phyloP scores from a whole-genome alignment of 2,329 filamentous ascomycete genomes.

The Phialophora macrospora region DNA sequence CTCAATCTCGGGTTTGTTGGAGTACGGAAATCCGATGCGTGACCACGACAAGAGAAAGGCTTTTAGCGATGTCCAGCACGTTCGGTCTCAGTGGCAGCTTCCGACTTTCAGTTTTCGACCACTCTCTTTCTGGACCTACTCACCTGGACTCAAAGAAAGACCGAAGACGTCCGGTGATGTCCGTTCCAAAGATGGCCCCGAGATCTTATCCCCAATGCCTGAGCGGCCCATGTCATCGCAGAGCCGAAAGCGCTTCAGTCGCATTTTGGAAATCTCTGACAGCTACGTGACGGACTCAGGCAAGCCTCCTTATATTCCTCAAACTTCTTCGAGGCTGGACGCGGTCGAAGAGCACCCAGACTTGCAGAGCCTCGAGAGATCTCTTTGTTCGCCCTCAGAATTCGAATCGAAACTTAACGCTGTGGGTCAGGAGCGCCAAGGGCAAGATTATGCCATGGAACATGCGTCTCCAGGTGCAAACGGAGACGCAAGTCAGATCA shows the following conservation, averaged over 20 bases:
- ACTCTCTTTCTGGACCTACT: slow-evolving; percentile 28
- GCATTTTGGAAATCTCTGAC: slow-evolving; percentile 41
- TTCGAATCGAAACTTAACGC: slow-evolving; percentile 3
- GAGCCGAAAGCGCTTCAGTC: slow-evolving; percentile 41
- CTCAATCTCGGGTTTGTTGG: slow-evolving; percentile 25
- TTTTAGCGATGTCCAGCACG: slow-evolving; percentile 4
- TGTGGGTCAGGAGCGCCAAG: slow-evolving; percentile 3
- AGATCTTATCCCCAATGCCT: slow-evolving; percentile 42
- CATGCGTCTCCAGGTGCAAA: slow-evolving; percentile 7
- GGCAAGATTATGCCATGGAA: neutral
- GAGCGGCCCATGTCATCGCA: slow-evolving; percentile 42
- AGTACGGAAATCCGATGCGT: slow-evolving; percentile 18
- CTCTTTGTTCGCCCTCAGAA: neutral
- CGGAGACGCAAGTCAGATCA: slow-evolving; percentile 20
- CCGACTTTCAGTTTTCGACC: slow-evolving; percentile 36
- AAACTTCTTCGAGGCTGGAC: slow-evolving; percentile 29
- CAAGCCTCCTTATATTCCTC: slow-evolving; percentile 14
- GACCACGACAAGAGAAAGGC: neutral
- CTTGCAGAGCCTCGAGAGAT: slow-evolving; percentile 12
- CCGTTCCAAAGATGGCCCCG: slow-evolving; percentile 23
- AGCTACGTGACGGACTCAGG: slow-evolving; percentile 18
- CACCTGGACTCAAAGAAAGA: slow-evolving; percentile 20
- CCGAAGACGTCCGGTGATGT: slow-evolving; percentile 37
- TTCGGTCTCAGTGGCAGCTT: slow-evolving; percentile 29
- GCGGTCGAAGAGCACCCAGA: slow-evolving; percentile 31